phyloP scores from a whole-genome alignment of 306 rosid species.

The Elaeagnus macrophylla region DNA sequence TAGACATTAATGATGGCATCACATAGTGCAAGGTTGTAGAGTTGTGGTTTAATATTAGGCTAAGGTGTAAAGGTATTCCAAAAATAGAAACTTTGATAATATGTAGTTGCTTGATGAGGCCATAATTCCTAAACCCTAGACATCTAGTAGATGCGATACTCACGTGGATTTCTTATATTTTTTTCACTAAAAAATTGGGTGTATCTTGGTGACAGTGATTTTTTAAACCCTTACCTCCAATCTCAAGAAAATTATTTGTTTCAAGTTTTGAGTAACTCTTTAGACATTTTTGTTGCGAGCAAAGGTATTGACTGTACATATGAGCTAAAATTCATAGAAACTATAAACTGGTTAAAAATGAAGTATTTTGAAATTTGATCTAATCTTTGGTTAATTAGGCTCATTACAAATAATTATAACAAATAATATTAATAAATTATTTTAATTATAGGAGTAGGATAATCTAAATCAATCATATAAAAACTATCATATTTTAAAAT shows the following conservation, averaged over 20 bases:
- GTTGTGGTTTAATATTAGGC: constrained; percentile 1
- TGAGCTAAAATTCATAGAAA: too few species aligned
- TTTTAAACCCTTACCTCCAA: constrained; percentile 31
- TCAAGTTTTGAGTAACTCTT: neutral
- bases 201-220: constrained; percentile 46
- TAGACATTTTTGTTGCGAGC: too few species aligned
- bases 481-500: too few species aligned
- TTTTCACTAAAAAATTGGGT: constrained; percentile 20
- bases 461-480: too few species aligned
- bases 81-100: constrained; percentile 37
- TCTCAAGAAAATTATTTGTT: constrained; percentile 39
- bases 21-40: constrained; percentile 23
- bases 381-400: too few species aligned
- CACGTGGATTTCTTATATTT: constrained; percentile 52
- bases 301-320: too few species aligned
- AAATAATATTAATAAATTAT: too few species aligned
- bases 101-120: constrained; percentile 15
- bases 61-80: constrained; percentile 27
- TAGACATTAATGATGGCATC: constrained; percentile 39
- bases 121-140: constrained; percentile 32
- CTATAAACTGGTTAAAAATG: too few species aligned
- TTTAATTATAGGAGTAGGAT: too few species aligned
- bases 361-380: too few species aligned
- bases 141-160: constrained; percentile 44
- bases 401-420: too few species aligned